phyloP scores from a whole-genome alignment of 2,329 filamentous ascomycete species.

The Bimuria novae-zelandiae region DNA sequence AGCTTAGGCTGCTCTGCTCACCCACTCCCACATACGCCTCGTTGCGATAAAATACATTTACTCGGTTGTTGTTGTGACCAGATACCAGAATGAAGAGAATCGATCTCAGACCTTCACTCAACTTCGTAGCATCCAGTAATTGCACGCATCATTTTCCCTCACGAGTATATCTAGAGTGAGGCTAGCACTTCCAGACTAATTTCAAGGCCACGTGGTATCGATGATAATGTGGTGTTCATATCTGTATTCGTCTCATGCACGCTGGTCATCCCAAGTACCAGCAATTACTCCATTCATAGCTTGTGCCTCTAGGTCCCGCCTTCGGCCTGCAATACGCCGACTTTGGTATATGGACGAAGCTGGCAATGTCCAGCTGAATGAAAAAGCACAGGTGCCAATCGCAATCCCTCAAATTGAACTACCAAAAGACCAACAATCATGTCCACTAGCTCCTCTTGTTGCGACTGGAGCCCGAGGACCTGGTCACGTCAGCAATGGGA shows the following conservation, averaged over 20 bases:
- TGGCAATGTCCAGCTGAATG: constrained; percentile 24
- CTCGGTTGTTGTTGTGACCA: too few relatives aligned
- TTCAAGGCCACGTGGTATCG: too few relatives aligned
- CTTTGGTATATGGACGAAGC: constrained; percentile 32
- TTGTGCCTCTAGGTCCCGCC: constrained; percentile 17
- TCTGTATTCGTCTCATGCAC: constrained; percentile 31
- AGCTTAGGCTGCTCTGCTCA: too few relatives aligned
- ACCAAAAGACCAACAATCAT: constrained; percentile 2
- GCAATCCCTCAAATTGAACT: constrained; percentile 19
- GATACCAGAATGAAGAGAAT: too few relatives aligned
- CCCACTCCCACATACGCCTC: too few relatives aligned
- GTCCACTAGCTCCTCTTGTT: constrained; percentile 34
- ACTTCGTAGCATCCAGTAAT: too few relatives aligned
- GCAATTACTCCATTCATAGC: constrained; percentile 12
- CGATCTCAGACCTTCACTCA: too few relatives aligned
- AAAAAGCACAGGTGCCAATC: constrained; percentile 19
- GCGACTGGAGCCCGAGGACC: constrained; percentile 49
- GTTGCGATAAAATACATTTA: too few relatives aligned
- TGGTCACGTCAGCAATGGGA: constrained; percentile 26
- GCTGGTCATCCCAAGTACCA: constrained; percentile 22
- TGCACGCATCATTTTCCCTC: too few relatives aligned
- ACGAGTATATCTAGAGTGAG: too few relatives aligned
- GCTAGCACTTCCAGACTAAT: too few relatives aligned
- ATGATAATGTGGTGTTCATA: constrained; percentile 13
- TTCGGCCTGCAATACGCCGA: constrained; percentile 33